phyloP scores from a whole-genome alignment of 805 yeast species.

The Lipomyces sp. region DNA sequence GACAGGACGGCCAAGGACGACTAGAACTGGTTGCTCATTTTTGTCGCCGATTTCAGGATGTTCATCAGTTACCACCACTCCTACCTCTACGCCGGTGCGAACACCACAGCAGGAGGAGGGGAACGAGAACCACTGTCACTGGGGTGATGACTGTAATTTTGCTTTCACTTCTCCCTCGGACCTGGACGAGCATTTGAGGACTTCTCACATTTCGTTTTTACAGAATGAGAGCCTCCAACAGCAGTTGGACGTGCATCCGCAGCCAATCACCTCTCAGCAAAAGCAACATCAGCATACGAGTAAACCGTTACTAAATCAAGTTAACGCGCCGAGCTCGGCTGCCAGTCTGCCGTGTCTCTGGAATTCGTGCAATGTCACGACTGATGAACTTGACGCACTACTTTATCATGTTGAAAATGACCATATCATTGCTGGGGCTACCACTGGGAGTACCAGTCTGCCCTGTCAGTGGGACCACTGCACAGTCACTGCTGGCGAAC shows the following conservation, averaged over 20 bases:
- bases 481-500: slow-evolving; percentile 42
- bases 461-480: slow-evolving; percentile 51
- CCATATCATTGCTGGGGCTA: slow-evolving; percentile 23
- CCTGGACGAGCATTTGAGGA: slow-evolving; percentile 34
- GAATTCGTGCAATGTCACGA: slow-evolving; percentile 48
- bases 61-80: slow-evolving; percentile 2
- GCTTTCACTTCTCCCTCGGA: slow-evolving; percentile 34
- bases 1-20: background rate
- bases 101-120: background rate
- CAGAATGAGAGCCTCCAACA: slow-evolving; percentile 16
- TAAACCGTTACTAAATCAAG: background rate
- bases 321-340: background rate
- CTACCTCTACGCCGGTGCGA: background rate
- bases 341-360: slow-evolving; percentile 45
- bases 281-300: background rate
- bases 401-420: slow-evolving; percentile 40
- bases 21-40: background rate
- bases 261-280: background rate
- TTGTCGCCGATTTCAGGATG: background rate
- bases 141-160: slow-evolving; percentile 38
- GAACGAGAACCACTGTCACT: slow-evolving; percentile 26
- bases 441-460: background rate
- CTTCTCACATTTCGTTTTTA: slow-evolving; percentile 29
- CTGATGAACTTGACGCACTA: slow-evolving; percentile 43
- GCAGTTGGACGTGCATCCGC: slow-evolving; percentile 5